Base-by-base conservation (phyloP, 441 rosid species). In the Erodium moschatum region DNA sequence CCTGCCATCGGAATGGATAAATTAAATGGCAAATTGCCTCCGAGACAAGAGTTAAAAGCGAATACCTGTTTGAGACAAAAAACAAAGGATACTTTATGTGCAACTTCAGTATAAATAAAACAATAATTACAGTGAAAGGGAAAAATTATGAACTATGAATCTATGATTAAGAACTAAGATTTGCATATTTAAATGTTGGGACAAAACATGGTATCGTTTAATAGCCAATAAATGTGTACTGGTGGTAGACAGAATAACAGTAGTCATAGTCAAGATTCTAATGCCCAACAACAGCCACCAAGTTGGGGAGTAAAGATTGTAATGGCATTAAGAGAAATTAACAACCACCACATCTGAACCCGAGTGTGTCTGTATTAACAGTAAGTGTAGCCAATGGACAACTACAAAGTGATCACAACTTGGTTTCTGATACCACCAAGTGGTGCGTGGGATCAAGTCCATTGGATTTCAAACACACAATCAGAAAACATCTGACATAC, bases 1-100 rank as follows among this genome's bases (percentile, higher is more conserved):
- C 99, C 97, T 85, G 96, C 99, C 99, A 95, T 77, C 98, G 81
- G 76, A 95, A 92, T 71, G 99, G 99, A 85, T 85, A 95, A 71
- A 95, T 92, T 74, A 95, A 82, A 84, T 95, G 99, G 78, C 98
- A 92, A 81, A 95, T 86, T 77, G 96, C 91, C 82, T 95, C 99
- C 61, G 98, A 86, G 29, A 81, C 96, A 58, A 95, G 83, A 69
- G 96, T 95, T 81, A 95, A 78, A 76, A 95, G 90, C 38, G 97
- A 95, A 76, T 90, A 92, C 89, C 99, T 89, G 79, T 21, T 5
- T 66, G 74, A 67, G 64, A 64, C 38, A 24, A 70, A 64, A 64
- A 69, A 67, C 27, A 79, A 48, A 69, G 65, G 48, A 63, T 21
- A 75, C 64, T 61, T 40, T 27, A 71, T 64, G 63, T 35, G 67